These are phyloP conservation scores for Hippophae gyantsensis DNA, from an alignment of 306 rosid species.

Conservation along the genomic window DNA sequence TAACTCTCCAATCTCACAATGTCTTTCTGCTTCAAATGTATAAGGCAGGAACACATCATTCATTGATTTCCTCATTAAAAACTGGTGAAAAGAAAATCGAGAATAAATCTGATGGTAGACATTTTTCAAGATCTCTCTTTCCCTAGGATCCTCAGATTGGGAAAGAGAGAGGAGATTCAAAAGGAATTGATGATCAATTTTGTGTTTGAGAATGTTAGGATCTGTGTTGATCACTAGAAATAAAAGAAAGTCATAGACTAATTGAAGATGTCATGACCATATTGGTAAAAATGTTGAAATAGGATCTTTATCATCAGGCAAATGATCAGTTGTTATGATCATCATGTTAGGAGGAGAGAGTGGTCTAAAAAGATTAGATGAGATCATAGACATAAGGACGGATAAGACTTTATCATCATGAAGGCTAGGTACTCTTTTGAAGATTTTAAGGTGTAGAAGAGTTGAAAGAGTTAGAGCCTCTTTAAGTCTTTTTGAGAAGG, in stretches of 20 bases:
- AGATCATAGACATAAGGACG: slow-evolving; percentile 47
- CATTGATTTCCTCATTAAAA: slow-evolving; percentile 74
- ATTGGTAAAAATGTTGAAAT: slow-evolving; percentile 32
- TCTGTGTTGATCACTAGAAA: slow-evolving; percentile 38
- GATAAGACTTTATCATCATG: slow-evolving; percentile 18
- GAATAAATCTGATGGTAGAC: slow-evolving; percentile 58
- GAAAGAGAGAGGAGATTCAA: slow-evolving; percentile 47
- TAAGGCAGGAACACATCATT: slow-evolving; percentile 50
- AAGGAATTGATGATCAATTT: slow-evolving; percentile 39
- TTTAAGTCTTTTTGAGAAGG: slow-evolving; percentile 54
- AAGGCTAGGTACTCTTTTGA: slow-evolving; percentile 37
- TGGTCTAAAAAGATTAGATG: slow-evolving; percentile 52
- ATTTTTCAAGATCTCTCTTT: slow-evolving; percentile 63
- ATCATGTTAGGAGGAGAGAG: slow-evolving; percentile 61
- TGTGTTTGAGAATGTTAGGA: slow-evolving; percentile 23
- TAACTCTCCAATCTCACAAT: slow-evolving; percentile 63
- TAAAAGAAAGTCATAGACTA: slow-evolving; percentile 56
- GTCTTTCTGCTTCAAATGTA: slow-evolving; percentile 54
- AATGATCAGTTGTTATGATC: slow-evolving; percentile 15
- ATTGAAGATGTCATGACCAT: slow-evolving; percentile 55
- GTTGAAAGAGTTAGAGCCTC: slow-evolving; percentile 43
- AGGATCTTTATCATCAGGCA: slow-evolving; percentile 53
- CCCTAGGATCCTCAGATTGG: slow-evolving; percentile 71
- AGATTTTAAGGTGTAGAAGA: slow-evolving; percentile 39
- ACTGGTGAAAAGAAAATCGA: slow-evolving; percentile 38